Evolutionary conservation across 1,284 basidiomycete genomes (phyloP).

Genomic region (Cronartium quercuum): DNA sequence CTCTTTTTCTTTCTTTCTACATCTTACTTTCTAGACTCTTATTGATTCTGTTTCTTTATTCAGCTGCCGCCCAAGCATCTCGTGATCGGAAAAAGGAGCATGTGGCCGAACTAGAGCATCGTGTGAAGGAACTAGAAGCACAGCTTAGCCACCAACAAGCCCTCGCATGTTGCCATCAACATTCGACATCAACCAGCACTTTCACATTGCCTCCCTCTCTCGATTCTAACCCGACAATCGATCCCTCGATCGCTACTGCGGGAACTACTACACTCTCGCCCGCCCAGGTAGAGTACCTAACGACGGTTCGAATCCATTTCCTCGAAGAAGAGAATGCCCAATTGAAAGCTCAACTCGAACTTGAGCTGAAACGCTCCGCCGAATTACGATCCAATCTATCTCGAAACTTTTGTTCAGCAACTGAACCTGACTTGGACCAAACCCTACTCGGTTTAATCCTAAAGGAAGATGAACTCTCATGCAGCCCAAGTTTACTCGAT

Average conservation of each 20-base stretch:
- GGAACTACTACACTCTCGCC: slow-evolving; percentile 13
- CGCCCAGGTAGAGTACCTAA: slow-evolving; percentile 17
- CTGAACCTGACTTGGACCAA: background rate
- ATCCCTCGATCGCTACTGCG: slow-evolving; percentile 10
- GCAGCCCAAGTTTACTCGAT: background rate
- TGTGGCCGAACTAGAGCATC: slow-evolving; percentile 20
- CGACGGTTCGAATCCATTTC: slow-evolving; percentile 4
- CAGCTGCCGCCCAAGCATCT: slow-evolving; percentile 35
- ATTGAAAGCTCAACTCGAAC: slow-evolving; percentile 5
- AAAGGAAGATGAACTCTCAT: slow-evolving; percentile 11
- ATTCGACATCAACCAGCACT: background rate
- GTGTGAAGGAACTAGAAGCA: slow-evolving; percentile 18
- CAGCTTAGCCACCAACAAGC: background rate
- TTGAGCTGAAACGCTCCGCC: slow-evolving; percentile 3
- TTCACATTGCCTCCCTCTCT: background rate
- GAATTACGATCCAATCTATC: background rate
- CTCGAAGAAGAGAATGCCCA: slow-evolving; percentile 29
- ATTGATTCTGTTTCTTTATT: background rate
- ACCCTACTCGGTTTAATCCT: slow-evolving; percentile 16
- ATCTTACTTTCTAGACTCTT: background rate
- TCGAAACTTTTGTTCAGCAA: background rate
- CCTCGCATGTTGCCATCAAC: background rate
- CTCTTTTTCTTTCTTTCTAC: background rate
- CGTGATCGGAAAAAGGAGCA: slow-evolving; percentile 36
- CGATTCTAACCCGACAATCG: slow-evolving; percentile 1